Conservation (phyloP, 108 stramenopile genomes). For the Cyclotella choctawhatcheeana region DNA sequence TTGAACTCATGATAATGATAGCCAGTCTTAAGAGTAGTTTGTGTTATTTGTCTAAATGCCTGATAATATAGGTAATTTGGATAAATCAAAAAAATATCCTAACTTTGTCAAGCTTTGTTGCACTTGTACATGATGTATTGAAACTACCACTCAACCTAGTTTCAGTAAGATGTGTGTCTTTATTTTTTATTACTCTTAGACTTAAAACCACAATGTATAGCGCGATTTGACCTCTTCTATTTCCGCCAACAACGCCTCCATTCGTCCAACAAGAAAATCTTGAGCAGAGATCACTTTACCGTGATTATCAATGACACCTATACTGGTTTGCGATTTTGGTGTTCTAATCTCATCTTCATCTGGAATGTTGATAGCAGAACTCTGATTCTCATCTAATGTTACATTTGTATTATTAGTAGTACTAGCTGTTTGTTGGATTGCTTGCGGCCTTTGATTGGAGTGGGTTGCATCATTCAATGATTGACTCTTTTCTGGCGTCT, state of each 20-base stretch:
- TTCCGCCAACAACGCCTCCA: constrained; percentile 14
- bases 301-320: constrained; percentile 9
- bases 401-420: neutral
- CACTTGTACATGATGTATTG: too few relatives aligned
- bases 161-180: too few relatives aligned
- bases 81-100: too few relatives aligned
- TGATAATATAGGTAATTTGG: too few relatives aligned
- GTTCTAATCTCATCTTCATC: neutral
- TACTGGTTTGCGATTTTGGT: neutral
- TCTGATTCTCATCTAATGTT: neutral
- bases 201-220: constrained; percentile 10
- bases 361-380: neutral
- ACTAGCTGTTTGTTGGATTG: too few relatives aligned
- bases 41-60: too few relatives aligned
- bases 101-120: too few relatives aligned
- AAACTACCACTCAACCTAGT: too few relatives aligned
- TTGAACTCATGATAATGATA: too few relatives aligned
- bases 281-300: constrained; percentile 5
- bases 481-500: neutral
- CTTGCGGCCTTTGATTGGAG: neutral
- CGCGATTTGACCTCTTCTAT: constrained; percentile 5
- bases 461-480: neutral
- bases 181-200: too few relatives aligned
- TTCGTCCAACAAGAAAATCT: constrained; percentile 15
- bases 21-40: too few relatives aligned